A percentile compares a stretch with the other conserved stretches of the same genome.
Evolutionary conservation across 352 stramenopile genomes (phyloP).

Genomic region (Pythium brachiatum): DNA sequence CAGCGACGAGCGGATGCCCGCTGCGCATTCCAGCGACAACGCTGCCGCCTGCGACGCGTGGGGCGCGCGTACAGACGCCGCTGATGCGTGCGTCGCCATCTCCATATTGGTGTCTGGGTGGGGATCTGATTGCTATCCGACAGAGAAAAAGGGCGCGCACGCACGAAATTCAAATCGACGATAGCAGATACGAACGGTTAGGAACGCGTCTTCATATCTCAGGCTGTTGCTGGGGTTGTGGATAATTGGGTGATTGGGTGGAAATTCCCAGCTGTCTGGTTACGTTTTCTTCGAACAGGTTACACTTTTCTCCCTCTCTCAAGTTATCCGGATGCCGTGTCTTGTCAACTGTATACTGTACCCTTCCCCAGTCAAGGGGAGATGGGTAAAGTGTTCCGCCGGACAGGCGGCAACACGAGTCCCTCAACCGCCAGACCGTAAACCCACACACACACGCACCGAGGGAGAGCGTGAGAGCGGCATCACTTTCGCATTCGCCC

Average conservation of each 20-base stretch:
- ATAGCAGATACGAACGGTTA: conserved; percentile 1
- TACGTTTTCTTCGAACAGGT: neutral
- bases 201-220: neutral
- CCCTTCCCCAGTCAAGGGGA: conserved; percentile 2
- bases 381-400: conserved; percentile 16
- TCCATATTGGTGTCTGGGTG: neutral
- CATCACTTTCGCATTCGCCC: conserved; percentile 15
- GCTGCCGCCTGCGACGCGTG: conserved; percentile 3
- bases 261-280: neutral
- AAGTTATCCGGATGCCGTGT: conserved; percentile 13
- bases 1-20: conserved; percentile 43
- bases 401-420: conserved; percentile 7
- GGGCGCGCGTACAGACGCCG: neutral
- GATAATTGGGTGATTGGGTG: conserved; percentile 7
- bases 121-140: neutral
- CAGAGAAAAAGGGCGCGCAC: conserved; percentile 5
- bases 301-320: neutral
- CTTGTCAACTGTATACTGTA: conserved; percentile 23
- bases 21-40: conserved; percentile 10
- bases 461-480: neutral
- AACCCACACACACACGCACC: neutral
- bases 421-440: neutral
- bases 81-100: neutral
- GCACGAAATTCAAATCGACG: conserved; percentile 4
- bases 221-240: neutral